Evolutionary conservation across 768 basidiomycete species (phyloP).

Genomic region (Lactarius trivialis): DNA sequence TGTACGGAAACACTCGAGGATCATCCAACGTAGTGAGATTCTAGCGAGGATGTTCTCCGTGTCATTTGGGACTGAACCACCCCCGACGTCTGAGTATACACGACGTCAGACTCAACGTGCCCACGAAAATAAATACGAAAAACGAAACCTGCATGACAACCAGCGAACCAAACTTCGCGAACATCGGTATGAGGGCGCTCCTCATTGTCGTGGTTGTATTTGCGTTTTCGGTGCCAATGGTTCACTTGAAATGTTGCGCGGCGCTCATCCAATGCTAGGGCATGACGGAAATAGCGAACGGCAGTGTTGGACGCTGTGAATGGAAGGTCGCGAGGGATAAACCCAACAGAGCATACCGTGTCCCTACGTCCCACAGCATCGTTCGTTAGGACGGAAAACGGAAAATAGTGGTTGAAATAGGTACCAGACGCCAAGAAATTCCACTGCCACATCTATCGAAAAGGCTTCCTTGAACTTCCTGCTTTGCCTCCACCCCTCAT

Average conservation of each 20-base stretch:
- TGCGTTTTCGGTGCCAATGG: conserved; percentile 26
- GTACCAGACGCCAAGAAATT: conserved; percentile 69
- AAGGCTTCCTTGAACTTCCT: conserved; percentile 34
- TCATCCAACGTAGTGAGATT: conserved; percentile 58
- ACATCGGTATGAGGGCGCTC: conserved; percentile 44
- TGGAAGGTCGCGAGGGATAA: conserved; percentile 56
- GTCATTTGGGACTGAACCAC: conserved; percentile 59
- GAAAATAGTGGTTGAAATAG: not conserved
- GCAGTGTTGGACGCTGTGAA: conserved; percentile 57
- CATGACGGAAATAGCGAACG: conserved; percentile 64
- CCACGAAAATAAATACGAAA: not conserved
- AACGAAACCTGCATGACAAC: conserved; percentile 58
- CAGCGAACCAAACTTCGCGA: conserved; percentile 77
- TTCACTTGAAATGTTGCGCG: conserved; percentile 47
- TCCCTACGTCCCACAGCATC: conserved; percentile 41
- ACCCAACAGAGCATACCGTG: conserved; percentile 60
- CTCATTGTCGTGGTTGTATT: conserved; percentile 36
- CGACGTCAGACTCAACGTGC: not conserved
- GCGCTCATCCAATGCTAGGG: conserved; percentile 61
- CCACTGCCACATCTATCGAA: conserved; percentile 62
- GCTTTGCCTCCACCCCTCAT: conserved; percentile 55
- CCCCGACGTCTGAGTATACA: conserved; percentile 55
- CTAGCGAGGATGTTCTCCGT: conserved; percentile 55
- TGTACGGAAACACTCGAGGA: conserved; percentile 46
- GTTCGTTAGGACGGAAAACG: conserved; percentile 3